A percentile compares a stretch with the other conserved stretches of the same genome.
Conservation (phyloP, 768 basidiomycete species). For the Boletus vinaceobasis region DNA sequence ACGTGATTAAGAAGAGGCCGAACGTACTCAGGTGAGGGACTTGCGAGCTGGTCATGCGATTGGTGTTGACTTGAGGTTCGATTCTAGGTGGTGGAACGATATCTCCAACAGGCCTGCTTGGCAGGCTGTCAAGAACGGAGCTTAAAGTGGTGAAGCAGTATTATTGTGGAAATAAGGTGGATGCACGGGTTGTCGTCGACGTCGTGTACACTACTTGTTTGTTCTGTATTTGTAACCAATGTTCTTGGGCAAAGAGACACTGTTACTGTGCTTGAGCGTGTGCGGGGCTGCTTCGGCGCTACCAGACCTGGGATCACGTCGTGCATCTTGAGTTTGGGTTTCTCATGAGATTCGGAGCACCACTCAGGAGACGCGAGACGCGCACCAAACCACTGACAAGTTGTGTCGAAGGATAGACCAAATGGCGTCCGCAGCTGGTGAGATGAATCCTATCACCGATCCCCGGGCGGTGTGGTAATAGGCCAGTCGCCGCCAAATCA, state of each 20-base stretch:
- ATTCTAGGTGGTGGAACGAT: constrained; percentile 51
- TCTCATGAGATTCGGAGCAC: no score
- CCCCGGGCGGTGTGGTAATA: neutral
- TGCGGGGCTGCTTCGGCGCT: neutral
- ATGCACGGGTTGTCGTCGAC: no score
- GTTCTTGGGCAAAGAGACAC: neutral
- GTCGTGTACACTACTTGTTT: neutral
- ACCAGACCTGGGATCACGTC: no score
- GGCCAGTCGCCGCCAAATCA: neutral
- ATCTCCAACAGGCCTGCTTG: constrained; percentile 44
- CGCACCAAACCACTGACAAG: no score
- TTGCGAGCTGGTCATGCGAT: no score
- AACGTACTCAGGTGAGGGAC: constrained; percentile 41
- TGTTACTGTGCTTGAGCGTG: neutral
- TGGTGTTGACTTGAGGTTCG: constrained; percentile 2
- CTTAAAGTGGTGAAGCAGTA: neutral
- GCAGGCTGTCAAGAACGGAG: constrained; percentile 42
- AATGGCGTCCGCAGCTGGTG: neutral
- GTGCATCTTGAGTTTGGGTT: no score
- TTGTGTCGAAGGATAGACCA: no score
- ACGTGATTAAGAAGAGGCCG: constrained; percentile 34
- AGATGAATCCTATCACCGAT: neutral
- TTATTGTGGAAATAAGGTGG: neutral
- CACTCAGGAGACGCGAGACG: no score
- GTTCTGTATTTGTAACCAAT: neutral